Evolutionary conservation across 2,329 filamentous ascomycete genomes (phyloP).

Genomic region (Apiospora phragmitis): DNA sequence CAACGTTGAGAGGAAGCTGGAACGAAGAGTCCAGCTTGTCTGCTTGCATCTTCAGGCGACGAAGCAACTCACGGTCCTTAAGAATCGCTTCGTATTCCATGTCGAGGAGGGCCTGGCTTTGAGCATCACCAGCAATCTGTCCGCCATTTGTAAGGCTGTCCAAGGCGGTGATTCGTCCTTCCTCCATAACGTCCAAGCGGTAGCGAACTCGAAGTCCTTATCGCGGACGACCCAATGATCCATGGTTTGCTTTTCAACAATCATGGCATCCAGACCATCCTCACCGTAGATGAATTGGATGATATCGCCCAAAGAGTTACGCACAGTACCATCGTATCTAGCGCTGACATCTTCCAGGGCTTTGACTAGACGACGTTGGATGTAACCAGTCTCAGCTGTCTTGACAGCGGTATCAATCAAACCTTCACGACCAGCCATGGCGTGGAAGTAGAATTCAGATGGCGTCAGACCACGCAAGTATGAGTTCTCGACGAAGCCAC

Average conservation of each 20-base stretch:
- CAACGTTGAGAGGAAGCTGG: slow-evolving; percentile 89
- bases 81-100: slow-evolving; percentile 80
- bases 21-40: slow-evolving; percentile 80
- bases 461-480: slow-evolving; percentile 95
- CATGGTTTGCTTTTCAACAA: slow-evolving; percentile 90
- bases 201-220: slow-evolving; percentile 78
- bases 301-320: slow-evolving; percentile 94
- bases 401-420: slow-evolving; percentile 99
- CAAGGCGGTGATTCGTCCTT: not conserved
- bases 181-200: slow-evolving; percentile 77
- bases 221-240: slow-evolving; percentile 83
- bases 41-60: slow-evolving; percentile 60
- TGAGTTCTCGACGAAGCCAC: slow-evolving; percentile 98
- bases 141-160: slow-evolving; percentile 62
- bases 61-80: slow-evolving; percentile 73
- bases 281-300: slow-evolving; percentile 98
- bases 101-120: slow-evolving; percentile 83
- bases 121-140: slow-evolving; percentile 84
- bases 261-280: slow-evolving; percentile 89
- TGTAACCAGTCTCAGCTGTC: slow-evolving; percentile 98
- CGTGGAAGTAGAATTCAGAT: slow-evolving; percentile 98
- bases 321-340: slow-evolving; percentile 95
- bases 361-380: slow-evolving; percentile 97
- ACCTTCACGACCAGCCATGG: slow-evolving; percentile 99
- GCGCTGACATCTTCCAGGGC: slow-evolving; percentile 97